phyloP scores from a whole-genome alignment of 768 basidiomycete species.

The Boletus rufocinnamomeus region DNA sequence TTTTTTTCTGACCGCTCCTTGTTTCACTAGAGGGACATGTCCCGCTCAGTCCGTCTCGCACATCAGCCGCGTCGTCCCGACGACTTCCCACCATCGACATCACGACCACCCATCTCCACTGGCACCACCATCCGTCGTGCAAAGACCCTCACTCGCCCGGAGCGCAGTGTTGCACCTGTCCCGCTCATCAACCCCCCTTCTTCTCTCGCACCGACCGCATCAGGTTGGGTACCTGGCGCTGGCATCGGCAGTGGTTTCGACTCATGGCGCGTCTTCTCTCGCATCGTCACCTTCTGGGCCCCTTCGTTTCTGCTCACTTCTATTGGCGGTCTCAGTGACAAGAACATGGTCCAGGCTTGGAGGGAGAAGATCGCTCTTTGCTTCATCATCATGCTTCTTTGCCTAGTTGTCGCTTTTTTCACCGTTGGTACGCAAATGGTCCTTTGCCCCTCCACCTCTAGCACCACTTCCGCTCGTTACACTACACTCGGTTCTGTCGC shows the following conservation, averaged over 20 bases:
- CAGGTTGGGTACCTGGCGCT: conserved; percentile 40
- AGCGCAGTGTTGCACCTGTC: conserved; percentile 89
- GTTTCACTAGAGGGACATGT: conserved; percentile 16
- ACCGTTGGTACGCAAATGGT: conserved; percentile 94
- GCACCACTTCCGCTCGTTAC: conserved; percentile 45
- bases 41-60: conserved; percentile 24
- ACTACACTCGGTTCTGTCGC: conserved; percentile 54
- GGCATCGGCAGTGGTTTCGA: conserved; percentile 38
- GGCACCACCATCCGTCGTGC: conserved; percentile 75
- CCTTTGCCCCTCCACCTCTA: conserved; percentile 71
- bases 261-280: conserved; percentile 82
- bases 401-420: conserved; percentile 81
- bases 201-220: conserved; percentile 39
- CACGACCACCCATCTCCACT: conserved; percentile 49
- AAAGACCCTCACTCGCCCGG: conserved; percentile 96
- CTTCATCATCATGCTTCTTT: conserved; percentile 78
- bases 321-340: conserved; percentile 80
- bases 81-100: conserved; percentile 49
- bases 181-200: conserved; percentile 89
- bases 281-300: conserved; percentile 87
- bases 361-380: conserved; percentile 95
- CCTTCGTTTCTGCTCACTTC: conserved; percentile 73
- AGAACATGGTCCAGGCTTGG: conserved; percentile 85
- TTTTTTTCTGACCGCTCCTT: not conserved
- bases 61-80: conserved; percentile 20